Percentiles rank a stretch among this genome's conserved stretches.
These are phyloP conservation scores for Paxillus rubicundulus DNA, from an alignment of 768 basidiomycete species.

Conservation along the genomic window DNA sequence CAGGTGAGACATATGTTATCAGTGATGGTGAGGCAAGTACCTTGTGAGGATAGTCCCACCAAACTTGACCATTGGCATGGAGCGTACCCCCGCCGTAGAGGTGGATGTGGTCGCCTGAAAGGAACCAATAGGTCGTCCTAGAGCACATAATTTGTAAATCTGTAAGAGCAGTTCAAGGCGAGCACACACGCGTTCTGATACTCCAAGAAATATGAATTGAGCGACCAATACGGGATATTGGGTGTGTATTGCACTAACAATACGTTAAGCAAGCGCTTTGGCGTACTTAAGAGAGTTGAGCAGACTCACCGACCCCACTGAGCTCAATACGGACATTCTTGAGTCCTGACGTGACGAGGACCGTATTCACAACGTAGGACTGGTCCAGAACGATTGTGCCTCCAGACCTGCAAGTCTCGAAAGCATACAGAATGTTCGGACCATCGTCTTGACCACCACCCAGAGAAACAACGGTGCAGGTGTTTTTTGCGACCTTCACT, in stretches of 20 bases:
- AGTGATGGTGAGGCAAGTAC: conserved; percentile 13
- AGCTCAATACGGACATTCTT: conserved; percentile 39
- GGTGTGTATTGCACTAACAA: conserved; percentile 36
- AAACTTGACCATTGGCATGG: conserved; percentile 47
- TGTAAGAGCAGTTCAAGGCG: not conserved
- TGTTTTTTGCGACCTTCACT: conserved; percentile 5
- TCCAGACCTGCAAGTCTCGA: conserved; percentile 28
- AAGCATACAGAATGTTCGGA: conserved; percentile 34
- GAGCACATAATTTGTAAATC: not conserved
- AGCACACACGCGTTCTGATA: conserved; percentile 42
- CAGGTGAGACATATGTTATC: not conserved
- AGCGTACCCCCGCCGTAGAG: conserved; percentile 43
- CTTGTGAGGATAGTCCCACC: conserved; percentile 33
- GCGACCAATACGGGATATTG: conserved; percentile 42
- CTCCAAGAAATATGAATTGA: conserved; percentile 37
- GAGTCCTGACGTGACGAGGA: conserved; percentile 37
- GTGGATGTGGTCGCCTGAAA: conserved; percentile 36
- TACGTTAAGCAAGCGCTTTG: not conserved
- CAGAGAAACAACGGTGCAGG: conserved; percentile 29
- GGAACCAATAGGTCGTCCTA: conserved; percentile 42
- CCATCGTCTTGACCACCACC: conserved; percentile 37
- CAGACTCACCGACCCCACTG: conserved; percentile 33
- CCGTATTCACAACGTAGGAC: conserved; percentile 38
- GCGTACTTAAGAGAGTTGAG: conserved; percentile 3
- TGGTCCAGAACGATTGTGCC: conserved; percentile 32